Percentiles rank a stretch among this genome's conserved stretches.
Conservation (phyloP, 345 rosid species). For the Aquilaria malaccensis region DNA sequence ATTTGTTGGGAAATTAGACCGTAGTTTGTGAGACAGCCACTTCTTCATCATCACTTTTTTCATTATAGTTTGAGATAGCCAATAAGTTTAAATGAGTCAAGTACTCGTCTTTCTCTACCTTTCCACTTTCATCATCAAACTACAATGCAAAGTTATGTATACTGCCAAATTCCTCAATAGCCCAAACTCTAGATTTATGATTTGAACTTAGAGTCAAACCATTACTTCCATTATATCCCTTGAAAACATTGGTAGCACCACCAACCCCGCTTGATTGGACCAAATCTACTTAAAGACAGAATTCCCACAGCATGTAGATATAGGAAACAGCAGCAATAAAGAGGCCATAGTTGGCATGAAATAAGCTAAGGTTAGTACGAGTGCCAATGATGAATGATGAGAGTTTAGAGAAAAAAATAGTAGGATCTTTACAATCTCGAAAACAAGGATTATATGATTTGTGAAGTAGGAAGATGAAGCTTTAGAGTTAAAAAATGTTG, state of each 20-base stretch:
- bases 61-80: slow-evolving; percentile 36
- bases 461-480: no score
- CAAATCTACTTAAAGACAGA: not conserved
- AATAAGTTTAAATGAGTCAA: slow-evolving; percentile 21
- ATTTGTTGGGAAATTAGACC: slow-evolving; percentile 51
- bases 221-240: slow-evolving; percentile 10
- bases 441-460: no score
- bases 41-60: slow-evolving; percentile 21
- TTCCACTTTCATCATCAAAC: slow-evolving; percentile 19
- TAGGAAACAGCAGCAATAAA: no score
- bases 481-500: no score
- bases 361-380: no score
- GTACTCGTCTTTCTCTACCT: slow-evolving; percentile 27
- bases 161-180: slow-evolving; percentile 18
- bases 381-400: no score
- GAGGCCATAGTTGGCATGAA: no score
- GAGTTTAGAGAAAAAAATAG: no score
- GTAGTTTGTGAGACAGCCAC: slow-evolving; percentile 12
- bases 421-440: no score
- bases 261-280: slow-evolving; percentile 18
- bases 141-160: slow-evolving; percentile 20
- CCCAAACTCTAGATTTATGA: slow-evolving; percentile 7
- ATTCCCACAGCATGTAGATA: no score
- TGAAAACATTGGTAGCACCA: slow-evolving; percentile 9
- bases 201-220: slow-evolving; percentile 18